phyloP scores from a whole-genome alignment of 1,284 basidiomycete species.

The Polyporus tsugae region DNA sequence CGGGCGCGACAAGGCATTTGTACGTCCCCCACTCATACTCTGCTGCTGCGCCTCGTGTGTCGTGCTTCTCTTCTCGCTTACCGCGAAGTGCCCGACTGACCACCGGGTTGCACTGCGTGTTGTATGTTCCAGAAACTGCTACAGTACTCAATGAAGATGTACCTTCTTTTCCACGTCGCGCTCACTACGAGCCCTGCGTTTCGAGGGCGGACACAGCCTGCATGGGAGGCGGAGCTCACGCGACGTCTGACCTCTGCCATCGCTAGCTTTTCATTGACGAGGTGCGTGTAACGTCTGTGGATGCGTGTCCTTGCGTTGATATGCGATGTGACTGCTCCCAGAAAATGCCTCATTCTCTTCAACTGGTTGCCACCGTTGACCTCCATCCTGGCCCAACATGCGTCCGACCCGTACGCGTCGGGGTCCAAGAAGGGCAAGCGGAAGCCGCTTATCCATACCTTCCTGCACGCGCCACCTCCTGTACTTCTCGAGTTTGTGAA shows the following conservation, averaged over 20 bases:
- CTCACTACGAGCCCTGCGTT: conserved; percentile 54
- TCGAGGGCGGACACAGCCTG: conserved; percentile 51
- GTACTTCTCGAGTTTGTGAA: conserved; percentile 81
- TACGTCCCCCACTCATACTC: conserved; percentile 49
- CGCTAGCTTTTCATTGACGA: conserved; percentile 72
- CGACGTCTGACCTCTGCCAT: conserved; percentile 67
- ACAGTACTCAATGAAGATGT: conserved; percentile 80
- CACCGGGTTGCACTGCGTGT: background rate
- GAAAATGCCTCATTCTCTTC: conserved; percentile 81
- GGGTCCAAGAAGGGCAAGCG: conserved; percentile 49
- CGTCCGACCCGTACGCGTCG: conserved; percentile 60
- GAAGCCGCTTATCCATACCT: conserved; percentile 70
- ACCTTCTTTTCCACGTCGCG: conserved; percentile 71
- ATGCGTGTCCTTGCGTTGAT: conserved; percentile 10
- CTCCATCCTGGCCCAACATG: conserved; percentile 69
- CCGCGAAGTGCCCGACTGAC: background rate
- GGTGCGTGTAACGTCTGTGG: conserved; percentile 50
- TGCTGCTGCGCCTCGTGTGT: conserved; percentile 13
- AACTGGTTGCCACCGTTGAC: conserved; percentile 82
- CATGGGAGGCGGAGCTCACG: conserved; percentile 64
- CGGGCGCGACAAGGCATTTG: conserved; percentile 84
- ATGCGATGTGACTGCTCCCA: conserved; percentile 39
- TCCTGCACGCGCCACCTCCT: conserved; percentile 82
- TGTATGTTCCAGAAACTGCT: conserved; percentile 72
- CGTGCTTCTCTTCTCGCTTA: background rate